Evolutionary conservation across 805 yeast species (phyloP), one percentile per base, ranked within the genome.

Genomic region (Ogataea philodendri): DNA sequence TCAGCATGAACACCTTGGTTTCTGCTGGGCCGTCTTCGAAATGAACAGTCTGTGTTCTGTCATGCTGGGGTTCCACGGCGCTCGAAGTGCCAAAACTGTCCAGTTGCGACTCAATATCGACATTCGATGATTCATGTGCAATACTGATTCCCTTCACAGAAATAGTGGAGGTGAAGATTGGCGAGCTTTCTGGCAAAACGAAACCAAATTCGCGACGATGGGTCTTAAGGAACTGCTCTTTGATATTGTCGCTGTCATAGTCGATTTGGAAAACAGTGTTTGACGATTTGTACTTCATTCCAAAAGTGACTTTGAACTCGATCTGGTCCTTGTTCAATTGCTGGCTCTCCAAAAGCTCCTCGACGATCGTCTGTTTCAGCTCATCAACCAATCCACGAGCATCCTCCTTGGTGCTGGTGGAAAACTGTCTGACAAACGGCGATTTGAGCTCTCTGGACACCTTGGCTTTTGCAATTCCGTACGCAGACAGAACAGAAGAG

Each of bases 221-320:
- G 36, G 66, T 62, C n/a, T 66, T 62, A 26, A 70, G 58, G 54
- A 82, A 84, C 31, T 65, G 63, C 24, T 59, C 52, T 9, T 54
- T 46, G 45, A 71, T 72, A 15, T 64, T 59, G 31, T 27, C 32
- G 15, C 30, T 22, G 5, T 48, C 52, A 15, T 54, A 57, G 7
- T 49, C 45, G 9, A 84, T 74, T 82, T 87, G 81, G 43, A 89
- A 62, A 26, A 81, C 78, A 3, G 96, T 82, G 53, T 88, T 96
- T 15, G 95, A 81, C 5, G 96, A 96, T 45, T 76, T 76, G 57
- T 84, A 88, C 51, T 90, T 71, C 69, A 88, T 65, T 54, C 87
- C 87, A 40, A 87, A 63, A 46, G 71, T 82, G 24, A 72, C 70
- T 50, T 85, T 89, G 38, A 72, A 47, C 41, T 65, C 68, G 35